A percentile compares a stretch with the other conserved stretches of the same genome.
Conservation (phyloP, 176 grass and related monocot species). For the Tillandsia fasciculata region DNA sequence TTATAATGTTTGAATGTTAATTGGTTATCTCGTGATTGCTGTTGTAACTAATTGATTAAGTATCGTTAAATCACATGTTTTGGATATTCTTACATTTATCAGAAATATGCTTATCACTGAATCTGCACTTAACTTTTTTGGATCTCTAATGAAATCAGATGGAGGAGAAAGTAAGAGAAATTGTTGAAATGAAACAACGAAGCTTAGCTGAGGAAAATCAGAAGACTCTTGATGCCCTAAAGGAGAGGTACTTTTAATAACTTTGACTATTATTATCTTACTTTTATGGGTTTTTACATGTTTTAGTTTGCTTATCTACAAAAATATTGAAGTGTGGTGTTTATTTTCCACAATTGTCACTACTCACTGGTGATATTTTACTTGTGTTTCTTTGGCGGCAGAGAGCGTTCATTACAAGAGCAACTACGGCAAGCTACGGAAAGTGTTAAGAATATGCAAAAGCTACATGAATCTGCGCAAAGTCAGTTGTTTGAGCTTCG, state of each 20-base stretch:
- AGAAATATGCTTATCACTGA: background rate
- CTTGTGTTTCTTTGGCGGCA: slow-evolving; percentile 27
- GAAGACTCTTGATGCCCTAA: slow-evolving; percentile 94
- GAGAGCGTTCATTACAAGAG: slow-evolving; percentile 82
- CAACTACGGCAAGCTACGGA: slow-evolving; percentile 92
- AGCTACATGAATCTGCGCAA: slow-evolving; percentile 91
- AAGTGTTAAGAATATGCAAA: slow-evolving; percentile 99
- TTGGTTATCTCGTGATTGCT: too few species aligned
- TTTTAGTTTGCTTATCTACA: slow-evolving; percentile 1
- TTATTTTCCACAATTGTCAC: slow-evolving; percentile 1
- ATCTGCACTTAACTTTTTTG: slow-evolving; percentile 7
- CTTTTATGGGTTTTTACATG: background rate
- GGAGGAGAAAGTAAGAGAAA: slow-evolving; percentile 98
- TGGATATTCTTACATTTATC: background rate
- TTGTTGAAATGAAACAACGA: slow-evolving; percentile 99
- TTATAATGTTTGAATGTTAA: background rate
- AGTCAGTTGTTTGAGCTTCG: slow-evolving; percentile 96
- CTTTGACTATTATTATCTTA: slow-evolving; percentile 13
- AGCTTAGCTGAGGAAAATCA: slow-evolving; percentile 97
- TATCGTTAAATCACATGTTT: too few species aligned
- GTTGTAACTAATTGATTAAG: too few species aligned
- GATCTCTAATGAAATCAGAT: slow-evolving; percentile 46
- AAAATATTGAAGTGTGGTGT: background rate
- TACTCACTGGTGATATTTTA: background rate
- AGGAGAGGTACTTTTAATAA: slow-evolving; percentile 73